Evolutionary conservation across 306 rosid genomes (phyloP).

Genomic region (Corylus avellana): DNA sequence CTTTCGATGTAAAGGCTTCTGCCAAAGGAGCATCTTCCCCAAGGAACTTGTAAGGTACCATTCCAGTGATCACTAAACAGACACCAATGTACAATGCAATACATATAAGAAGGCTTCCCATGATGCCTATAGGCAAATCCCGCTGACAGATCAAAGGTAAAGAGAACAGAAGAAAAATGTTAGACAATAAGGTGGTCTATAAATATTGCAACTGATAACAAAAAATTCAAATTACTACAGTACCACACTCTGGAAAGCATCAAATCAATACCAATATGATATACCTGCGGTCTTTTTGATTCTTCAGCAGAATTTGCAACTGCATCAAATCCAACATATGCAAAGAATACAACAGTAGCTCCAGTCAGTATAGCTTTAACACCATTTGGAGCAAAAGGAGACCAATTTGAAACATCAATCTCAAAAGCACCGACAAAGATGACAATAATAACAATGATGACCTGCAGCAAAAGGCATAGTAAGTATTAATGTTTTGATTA

Average conservation of each 20-base stretch:
- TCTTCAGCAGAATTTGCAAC: conserved; percentile 99
- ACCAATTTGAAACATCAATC: conserved; percentile 94
- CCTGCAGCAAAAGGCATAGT: conserved; percentile 51
- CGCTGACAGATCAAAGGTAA: conserved; percentile 53
- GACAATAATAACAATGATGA: conserved; percentile 74
- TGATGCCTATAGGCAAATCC: conserved; percentile 95
- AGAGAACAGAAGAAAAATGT: conserved; percentile 12
- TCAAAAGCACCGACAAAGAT: conserved; percentile 80
- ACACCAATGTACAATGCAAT: conserved; percentile 82
- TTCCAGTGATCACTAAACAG: conserved; percentile 93
- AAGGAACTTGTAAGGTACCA: conserved; percentile 81
- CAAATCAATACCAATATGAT: conserved; percentile 23
- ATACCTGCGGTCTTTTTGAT: conserved; percentile 90
- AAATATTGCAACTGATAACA: conserved; percentile 8
- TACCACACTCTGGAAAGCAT: conserved; percentile 20
- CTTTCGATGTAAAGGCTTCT: conserved; percentile 87
- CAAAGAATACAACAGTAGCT: conserved; percentile 95
- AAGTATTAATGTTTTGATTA: conserved; percentile 17
- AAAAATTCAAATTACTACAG: conserved; percentile 10
- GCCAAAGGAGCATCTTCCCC: conserved; percentile 99
- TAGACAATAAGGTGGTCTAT: background rate
- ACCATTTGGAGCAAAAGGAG: conserved; percentile 95
- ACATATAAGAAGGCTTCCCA: conserved; percentile 86
- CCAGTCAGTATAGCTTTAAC: conserved; percentile 68
- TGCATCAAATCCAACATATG: conserved; percentile 98